Base-by-base conservation (phyloP, 306 rosid species). In the Ormosia emarginata region DNA sequence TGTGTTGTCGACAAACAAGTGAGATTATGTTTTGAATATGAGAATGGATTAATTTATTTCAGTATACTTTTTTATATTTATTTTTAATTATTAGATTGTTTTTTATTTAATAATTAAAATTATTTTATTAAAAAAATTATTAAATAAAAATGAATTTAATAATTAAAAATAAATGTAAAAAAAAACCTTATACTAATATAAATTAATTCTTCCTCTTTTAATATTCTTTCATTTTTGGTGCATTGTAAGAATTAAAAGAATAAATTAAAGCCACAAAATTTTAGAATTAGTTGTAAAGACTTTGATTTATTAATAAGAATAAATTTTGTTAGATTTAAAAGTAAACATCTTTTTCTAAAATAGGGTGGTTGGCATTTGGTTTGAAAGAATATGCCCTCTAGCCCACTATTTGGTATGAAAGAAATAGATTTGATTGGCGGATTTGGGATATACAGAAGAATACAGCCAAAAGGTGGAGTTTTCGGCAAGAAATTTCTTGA, bases 401-500 rank as follows among this genome's bases (percentile, higher is more conserved):
- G 34, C 33, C 14, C 66, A 53, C 9, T 66, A 49, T 77, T 13
- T 37, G 40, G 37, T 64, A 40, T 4, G 34, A 68, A 79, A 68
- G 49, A 30, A 41, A 63, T 17, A 11, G 4, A 64, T 63, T 47
- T 62, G 8, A 55, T 47, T 17, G 32, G 1, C 6, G 6, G 13
- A 49, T 64, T 78, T 37, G 33, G 30, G 39, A 66, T 65, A 29
- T 13, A 15, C 8, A 32, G 33, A 62, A 61, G 4, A 13, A 11
- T 63, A 46, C 8, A 43, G 13, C 14, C 76, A 39, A 55, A 56
- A 68, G 47, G 63, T 33, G 0, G 15, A 52, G 12, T 7, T 66
- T 39, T 66, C 8, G 4, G 64, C 67, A 72, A 14, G 79, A 80
- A 80, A 72, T 73, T 80, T 80, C 79, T 30, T 50, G 29, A 4